Evolutionary conservation across 257 asterid species (phyloP).

Genomic region (Thymus mandschuricus): DNA sequence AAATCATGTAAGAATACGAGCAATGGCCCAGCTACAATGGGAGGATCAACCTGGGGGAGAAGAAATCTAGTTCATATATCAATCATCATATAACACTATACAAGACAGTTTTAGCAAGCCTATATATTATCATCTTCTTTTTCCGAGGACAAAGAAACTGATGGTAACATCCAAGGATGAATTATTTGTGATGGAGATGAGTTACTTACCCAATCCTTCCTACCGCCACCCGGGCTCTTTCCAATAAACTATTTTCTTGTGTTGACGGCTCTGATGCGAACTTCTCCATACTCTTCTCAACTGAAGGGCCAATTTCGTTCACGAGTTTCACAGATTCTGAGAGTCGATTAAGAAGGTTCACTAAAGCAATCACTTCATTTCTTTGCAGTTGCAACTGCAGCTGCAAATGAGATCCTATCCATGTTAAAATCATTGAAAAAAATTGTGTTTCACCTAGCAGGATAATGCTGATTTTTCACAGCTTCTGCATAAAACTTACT

Average conservation of each 20-base stretch:
- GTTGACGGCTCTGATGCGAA: constrained; percentile 48
- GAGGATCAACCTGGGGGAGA: constrained; percentile 39
- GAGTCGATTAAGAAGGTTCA: constrained; percentile 80
- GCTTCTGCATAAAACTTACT: constrained; percentile 48
- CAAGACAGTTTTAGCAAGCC: background rate
- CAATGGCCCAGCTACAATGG: constrained; percentile 33
- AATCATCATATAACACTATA: background rate
- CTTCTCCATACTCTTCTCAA: constrained; percentile 52
- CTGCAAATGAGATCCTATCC: constrained; percentile 39
- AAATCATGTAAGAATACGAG: constrained; percentile 25
- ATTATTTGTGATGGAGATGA: constrained; percentile 9
- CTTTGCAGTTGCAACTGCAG: constrained; percentile 89
- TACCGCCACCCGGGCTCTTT: constrained; percentile 44
- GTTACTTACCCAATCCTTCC: constrained; percentile 43
- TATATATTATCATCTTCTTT: background rate
- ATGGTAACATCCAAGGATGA: background rate
- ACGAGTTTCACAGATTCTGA: constrained; percentile 87
- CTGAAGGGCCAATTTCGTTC: constrained; percentile 61
- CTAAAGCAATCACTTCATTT: constrained; percentile 91
- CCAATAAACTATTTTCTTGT: constrained; percentile 43
- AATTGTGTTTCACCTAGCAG: background rate
- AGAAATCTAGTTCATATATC: constrained; percentile 21
- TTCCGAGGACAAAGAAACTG: constrained; percentile 5
- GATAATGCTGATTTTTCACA: background rate
- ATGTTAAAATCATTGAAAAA: background rate